These are phyloP conservation scores for Botrytis sinoallii DNA, from an alignment of 2,329 filamentous ascomycete genomes.

Conservation along the genomic window DNA sequence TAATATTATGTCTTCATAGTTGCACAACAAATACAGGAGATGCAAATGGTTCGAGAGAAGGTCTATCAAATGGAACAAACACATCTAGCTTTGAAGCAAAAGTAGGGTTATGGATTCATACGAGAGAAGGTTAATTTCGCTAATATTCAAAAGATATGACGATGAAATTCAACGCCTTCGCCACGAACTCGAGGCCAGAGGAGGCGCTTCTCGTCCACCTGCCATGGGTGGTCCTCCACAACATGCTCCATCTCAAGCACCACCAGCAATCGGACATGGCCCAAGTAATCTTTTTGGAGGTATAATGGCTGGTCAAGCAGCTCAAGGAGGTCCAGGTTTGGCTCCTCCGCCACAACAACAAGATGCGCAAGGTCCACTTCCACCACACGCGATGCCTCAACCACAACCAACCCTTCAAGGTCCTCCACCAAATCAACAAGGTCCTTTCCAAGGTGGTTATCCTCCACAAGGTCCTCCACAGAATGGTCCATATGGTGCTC, in stretches of 20 bases:
- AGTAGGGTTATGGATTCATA: constrained; percentile 56
- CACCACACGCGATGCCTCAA: constrained; percentile 56
- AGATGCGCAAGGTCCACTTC: constrained; percentile 39
- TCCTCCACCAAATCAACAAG: constrained; percentile 54
- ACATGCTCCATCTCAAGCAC: constrained; percentile 78
- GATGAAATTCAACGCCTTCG: constrained; percentile 83
- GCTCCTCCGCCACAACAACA: constrained; percentile 60
- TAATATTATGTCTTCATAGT: constrained; percentile 51
- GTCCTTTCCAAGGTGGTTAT: constrained; percentile 61
- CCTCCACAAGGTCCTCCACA: constrained; percentile 50
- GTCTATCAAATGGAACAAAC: constrained; percentile 90
- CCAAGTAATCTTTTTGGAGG: constrained; percentile 88
- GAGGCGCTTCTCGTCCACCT: constrained; percentile 60
- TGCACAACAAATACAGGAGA: constrained; percentile 85
- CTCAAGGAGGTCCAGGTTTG: constrained; percentile 79
- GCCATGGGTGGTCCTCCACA: constrained; percentile 70
- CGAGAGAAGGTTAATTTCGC: constrained; percentile 10
- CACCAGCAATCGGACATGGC: constrained; percentile 81
- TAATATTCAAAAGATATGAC: constrained; percentile 67
- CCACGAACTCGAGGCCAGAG: constrained; percentile 77
- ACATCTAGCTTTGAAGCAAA: constrained; percentile 83
- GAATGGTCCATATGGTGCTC: constrained; percentile 69
- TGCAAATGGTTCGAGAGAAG: constrained; percentile 90
- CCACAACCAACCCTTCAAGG: constrained; percentile 50
- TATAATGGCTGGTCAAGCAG: constrained; percentile 86